Conservation (phyloP, 345 rosid species). For the Ceriops zippeliana region DNA sequence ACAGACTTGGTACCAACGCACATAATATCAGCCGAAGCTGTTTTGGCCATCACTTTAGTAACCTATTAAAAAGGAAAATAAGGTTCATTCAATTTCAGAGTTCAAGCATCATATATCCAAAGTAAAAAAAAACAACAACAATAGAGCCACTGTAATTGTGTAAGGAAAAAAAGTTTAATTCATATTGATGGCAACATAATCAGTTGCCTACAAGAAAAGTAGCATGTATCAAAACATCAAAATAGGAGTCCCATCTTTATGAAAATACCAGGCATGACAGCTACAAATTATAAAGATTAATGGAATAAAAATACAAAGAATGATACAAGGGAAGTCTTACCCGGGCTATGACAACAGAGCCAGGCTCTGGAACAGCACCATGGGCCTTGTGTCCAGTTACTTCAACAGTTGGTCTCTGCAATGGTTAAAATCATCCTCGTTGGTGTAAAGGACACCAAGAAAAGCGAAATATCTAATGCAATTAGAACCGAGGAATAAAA, state of each 20-base stretch:
- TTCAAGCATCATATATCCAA: not conserved
- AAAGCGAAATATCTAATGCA: not conserved
- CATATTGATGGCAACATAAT: too few species aligned
- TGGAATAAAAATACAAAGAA: not conserved
- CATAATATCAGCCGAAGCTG: conserved; percentile 76
- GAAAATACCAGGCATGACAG: too few species aligned
- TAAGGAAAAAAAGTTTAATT: not conserved
- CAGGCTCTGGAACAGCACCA: conserved; percentile 79
- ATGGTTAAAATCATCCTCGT: conserved; percentile 4
- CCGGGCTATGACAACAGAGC: conserved; percentile 73
- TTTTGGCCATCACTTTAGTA: conserved; percentile 77
- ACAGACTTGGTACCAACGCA: conserved; percentile 83
- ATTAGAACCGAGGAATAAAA: not conserved
- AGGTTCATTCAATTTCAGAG: not conserved
- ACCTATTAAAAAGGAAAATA: conserved; percentile 36
- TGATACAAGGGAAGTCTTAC: conserved; percentile 37
- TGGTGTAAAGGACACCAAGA: not conserved
- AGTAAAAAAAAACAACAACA: not conserved
- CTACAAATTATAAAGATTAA: not conserved
- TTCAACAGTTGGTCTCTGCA: conserved; percentile 71
- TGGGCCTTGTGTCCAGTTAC: conserved; percentile 82
- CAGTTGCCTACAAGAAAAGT: too few species aligned
- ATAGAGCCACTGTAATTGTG: not conserved
- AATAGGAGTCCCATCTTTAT: not conserved
- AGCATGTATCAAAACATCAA: too few species aligned